Conservation (phyloP, 441 rosid species). For the Croton setiger region DNA sequence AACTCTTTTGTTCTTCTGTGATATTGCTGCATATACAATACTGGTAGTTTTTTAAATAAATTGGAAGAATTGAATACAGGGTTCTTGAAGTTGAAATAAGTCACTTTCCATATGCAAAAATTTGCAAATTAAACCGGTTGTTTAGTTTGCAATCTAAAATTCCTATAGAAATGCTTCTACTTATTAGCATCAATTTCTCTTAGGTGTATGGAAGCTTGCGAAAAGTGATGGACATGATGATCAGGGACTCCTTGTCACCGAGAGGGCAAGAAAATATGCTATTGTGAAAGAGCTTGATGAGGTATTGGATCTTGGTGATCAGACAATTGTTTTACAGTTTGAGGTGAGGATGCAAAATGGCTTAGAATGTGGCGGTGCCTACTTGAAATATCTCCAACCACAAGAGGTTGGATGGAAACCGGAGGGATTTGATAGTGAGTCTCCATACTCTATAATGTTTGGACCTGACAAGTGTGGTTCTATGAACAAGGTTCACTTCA, state of each 20-base stretch:
- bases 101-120: too few relatives aligned
- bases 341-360: constrained; percentile 90
- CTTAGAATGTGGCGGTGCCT: constrained; percentile 98
- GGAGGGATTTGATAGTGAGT: constrained; percentile 68
- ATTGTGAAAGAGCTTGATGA: constrained; percentile 76
- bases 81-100: too few relatives aligned
- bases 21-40: too few relatives aligned
- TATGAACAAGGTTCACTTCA: constrained; percentile 97
- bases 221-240: constrained; percentile 97
- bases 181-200: constrained; percentile 18
- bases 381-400: constrained; percentile 82
- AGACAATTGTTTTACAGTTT: constrained; percentile 73
- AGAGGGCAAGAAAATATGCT: constrained; percentile 80
- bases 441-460: constrained; percentile 93
- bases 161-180: too few relatives aligned
- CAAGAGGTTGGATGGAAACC: constrained; percentile 83
- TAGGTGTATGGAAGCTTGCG: constrained; percentile 87
- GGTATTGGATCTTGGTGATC: constrained; percentile 64
- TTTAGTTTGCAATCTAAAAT: too few relatives aligned
- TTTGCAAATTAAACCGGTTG: too few relatives aligned
- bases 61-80: too few relatives aligned
- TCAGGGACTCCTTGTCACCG: constrained; percentile 90
- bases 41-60: too few relatives aligned
- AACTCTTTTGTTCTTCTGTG: too few relatives aligned
- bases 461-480: constrained; percentile 98